Percentiles rank a stretch among this genome's conserved stretches.
Conservation (phyloP, 1,284 basidiomycete species). For the Prillingera fragicola region DNA sequence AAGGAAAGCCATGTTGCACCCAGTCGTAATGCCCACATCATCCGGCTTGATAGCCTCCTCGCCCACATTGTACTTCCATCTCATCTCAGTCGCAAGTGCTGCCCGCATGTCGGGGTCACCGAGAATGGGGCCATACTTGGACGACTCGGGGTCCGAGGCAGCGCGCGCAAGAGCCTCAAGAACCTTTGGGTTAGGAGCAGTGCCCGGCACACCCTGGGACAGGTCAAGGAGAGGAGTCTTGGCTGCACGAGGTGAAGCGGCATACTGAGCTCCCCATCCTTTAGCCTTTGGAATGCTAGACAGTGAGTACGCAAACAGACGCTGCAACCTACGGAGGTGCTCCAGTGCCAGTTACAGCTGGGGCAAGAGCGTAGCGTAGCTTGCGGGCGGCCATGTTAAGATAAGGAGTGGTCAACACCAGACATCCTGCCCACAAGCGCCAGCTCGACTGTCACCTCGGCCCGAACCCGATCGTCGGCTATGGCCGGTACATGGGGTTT, state of each 20-base stretch:
- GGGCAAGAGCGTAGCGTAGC: constrained; percentile 26
- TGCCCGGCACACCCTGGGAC: constrained; percentile 65
- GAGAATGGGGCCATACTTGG: constrained; percentile 63
- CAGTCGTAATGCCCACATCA: constrained; percentile 37
- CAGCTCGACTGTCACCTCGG: too few relatives aligned
- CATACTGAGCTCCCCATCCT: constrained; percentile 59
- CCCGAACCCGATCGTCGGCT: too few relatives aligned
- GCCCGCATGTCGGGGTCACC: constrained; percentile 60
- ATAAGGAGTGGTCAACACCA: too few relatives aligned
- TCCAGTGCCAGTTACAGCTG: constrained; percentile 29
- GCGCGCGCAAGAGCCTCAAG: constrained; percentile 54
- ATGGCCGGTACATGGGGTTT: too few relatives aligned
- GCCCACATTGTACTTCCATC: constrained; percentile 54
- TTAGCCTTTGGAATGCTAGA: constrained; percentile 63
- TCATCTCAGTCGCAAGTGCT: constrained; percentile 63
- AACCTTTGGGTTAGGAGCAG: constrained; percentile 57
- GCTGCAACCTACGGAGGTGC: constrained; percentile 26
- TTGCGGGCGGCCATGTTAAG: too few relatives aligned
- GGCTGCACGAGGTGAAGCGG: constrained; percentile 60
- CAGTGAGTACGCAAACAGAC: neutral
- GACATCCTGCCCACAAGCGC: too few relatives aligned
- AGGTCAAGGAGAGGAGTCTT: constrained; percentile 61
- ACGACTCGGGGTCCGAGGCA: constrained; percentile 49
- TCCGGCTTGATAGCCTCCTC: constrained; percentile 5
- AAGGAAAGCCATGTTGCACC: constrained; percentile 49